Conservation (phyloP, 257 asterid genomes). For the Linaria vulgaris region DNA sequence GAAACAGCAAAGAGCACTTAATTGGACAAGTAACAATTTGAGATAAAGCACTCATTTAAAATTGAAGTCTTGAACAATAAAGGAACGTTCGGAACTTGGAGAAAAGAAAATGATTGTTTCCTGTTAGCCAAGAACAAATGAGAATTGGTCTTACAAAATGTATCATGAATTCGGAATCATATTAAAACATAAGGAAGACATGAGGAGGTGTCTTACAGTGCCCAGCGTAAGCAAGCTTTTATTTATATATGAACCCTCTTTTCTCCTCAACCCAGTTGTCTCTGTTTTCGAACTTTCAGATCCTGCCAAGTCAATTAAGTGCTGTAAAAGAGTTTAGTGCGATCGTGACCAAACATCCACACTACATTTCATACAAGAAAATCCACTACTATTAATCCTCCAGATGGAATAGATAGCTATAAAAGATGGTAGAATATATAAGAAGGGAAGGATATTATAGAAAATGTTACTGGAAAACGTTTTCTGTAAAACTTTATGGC, state of each 20-base stretch:
- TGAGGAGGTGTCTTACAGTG: conserved; percentile 54
- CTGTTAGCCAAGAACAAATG: conserved; percentile 15
- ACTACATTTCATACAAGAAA: conserved; percentile 15
- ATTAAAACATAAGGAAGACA: conserved; percentile 25
- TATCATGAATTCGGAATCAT: conserved; percentile 18
- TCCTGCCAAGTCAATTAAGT: conserved; percentile 90
- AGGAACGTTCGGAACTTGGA: neutral
- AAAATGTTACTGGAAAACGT: neutral
- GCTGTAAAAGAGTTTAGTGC: conserved; percentile 65
- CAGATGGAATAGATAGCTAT: conserved; percentile 15
- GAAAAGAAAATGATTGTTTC: conserved; percentile 21
- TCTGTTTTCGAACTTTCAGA: conserved; percentile 87
- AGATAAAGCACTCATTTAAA: neutral
- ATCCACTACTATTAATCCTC: conserved; percentile 21
- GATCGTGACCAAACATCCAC: conserved; percentile 28
- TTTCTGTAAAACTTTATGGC: conserved; percentile 11
- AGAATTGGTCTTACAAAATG: conserved; percentile 17
- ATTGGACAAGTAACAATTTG: neutral
- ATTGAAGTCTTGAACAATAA: conserved; percentile 2
- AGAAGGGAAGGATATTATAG: conserved; percentile 3
- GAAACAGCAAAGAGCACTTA: conserved; percentile 7
- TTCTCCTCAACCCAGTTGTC: conserved; percentile 76
- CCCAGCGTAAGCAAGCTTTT: conserved; percentile 83
- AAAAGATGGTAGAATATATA: neutral
- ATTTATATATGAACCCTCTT: conserved; percentile 81